Evolutionary conservation across 164 flowering plant genomes (phyloP), one percentile per base, ranked within the genome.

Genomic region (Paratinospora sagittata): DNA sequence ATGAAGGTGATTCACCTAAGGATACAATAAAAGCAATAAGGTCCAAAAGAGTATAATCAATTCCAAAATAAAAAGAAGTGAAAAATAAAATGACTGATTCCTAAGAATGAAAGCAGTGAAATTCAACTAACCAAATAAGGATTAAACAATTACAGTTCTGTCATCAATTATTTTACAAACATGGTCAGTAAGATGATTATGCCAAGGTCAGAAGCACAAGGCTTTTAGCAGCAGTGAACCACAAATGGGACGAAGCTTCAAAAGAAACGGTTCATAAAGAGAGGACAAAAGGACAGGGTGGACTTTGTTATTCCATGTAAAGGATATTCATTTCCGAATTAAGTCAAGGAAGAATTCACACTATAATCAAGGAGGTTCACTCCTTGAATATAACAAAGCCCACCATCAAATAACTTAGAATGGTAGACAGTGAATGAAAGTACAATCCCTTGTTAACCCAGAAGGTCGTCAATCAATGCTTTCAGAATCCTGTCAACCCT

Each of bases 1-100:
- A 91, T 19, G 95, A 90, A 21, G 98, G 94, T 30, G 98, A 94
- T 74, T 90, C 98, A 66, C 90, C 98, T 93, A 73, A 67, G 57
- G 12, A 78, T 52, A 30, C 16, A 60, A 12, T 30, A 43, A 63
- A 70, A 63, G 30, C 34, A 33, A 64, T 30, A 63, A 71, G 19
- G 24, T n/a, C 21, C 8, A n/a, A 8, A n/a, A 3, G 24, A 55
- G 61, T 55, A 21, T 16, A 8, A n/a, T 55, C 61, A 55, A 55
- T 7, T 43, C 7, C 61, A n/a, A 19, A 55, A 21, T 6, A 55
- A 43, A 43, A 43, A 39, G 37, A 16, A 16, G 12, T 9, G 6
- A 19, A 23, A 11, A 23, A 1, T n/a, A 58, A 19, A 34, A 36
- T 8, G 58, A 39, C 65, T 24, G 37, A 61, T 37, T 11, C 17